Evolutionary conservation across 2,329 filamentous ascomycete species (phyloP).

Genomic region (Neophaeococcomyces mojaviensis): DNA sequence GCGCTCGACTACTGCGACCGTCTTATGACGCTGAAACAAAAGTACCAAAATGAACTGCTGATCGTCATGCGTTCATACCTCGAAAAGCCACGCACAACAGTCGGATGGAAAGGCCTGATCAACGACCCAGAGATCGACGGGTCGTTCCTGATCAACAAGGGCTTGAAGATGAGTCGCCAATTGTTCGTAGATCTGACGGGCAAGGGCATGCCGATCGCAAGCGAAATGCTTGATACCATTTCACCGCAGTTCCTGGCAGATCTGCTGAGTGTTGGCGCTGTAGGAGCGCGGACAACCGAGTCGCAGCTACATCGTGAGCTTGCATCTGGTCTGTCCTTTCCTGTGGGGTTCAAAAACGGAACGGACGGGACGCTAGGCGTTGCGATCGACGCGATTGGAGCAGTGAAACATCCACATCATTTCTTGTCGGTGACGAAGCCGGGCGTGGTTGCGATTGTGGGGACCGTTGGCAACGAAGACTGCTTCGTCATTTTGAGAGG

Average conservation of each 20-base stretch:
- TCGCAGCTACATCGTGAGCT: conserved; percentile 94
- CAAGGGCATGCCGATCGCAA: conserved; percentile 86
- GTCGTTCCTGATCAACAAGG: conserved; percentile 98
- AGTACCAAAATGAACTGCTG: conserved; percentile 73
- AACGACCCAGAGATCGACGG: conserved; percentile 98
- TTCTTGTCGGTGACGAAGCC: conserved; percentile 99
- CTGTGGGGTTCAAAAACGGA: conserved; percentile 98
- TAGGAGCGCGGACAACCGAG: conserved; percentile 93
- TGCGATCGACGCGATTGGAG: conserved; percentile 91
- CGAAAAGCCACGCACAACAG: conserved; percentile 95
- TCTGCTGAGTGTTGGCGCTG: conserved; percentile 88
- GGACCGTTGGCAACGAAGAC: conserved; percentile 89
- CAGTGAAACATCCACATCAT: conserved; percentile 61
- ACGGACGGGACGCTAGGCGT: conserved; percentile 88
- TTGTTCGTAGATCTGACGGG: conserved; percentile 86
- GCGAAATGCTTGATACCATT: conserved; percentile 98
- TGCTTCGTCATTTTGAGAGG: conserved; percentile 95
- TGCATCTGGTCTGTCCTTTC: conserved; percentile 90
- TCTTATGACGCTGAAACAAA: conserved; percentile 68
- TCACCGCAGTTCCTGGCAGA: conserved; percentile 96
- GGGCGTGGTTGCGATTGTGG: conserved; percentile 82
- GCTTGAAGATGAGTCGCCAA: conserved; percentile 81
- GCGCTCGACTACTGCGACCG: conserved; percentile 82
- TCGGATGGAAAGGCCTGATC: conserved; percentile 98
- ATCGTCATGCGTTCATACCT: conserved; percentile 98